These are phyloP conservation scores for Mangifera indica DNA, from an alignment of 345 rosid species.

Conservation along the genomic window DNA sequence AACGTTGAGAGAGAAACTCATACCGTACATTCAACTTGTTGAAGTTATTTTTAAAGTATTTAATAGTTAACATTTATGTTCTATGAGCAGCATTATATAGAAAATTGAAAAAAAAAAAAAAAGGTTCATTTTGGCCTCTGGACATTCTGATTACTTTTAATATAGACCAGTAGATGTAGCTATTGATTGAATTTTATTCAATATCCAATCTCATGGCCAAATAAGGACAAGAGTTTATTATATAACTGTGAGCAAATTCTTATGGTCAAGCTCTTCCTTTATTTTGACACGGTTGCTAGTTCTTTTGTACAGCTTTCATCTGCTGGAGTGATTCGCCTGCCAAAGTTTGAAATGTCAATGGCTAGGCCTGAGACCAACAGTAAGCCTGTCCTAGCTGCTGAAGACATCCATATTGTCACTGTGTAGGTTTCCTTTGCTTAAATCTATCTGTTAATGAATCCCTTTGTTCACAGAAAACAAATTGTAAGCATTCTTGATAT, in stretches of 20 bases:
- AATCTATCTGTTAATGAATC: slow-evolving; percentile 9
- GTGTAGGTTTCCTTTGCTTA: slow-evolving; percentile 52
- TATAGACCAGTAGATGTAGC: background rate
- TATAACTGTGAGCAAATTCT: background rate
- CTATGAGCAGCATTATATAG: no score
- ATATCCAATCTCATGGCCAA: background rate
- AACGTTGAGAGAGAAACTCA: no score
- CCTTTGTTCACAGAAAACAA: slow-evolving; percentile 4
- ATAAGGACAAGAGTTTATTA: slow-evolving; percentile 3
- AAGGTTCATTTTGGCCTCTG: background rate
- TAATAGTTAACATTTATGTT: no score
- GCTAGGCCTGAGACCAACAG: slow-evolving; percentile 79
- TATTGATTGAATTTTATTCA: background rate
- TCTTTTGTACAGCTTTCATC: slow-evolving; percentile 75
- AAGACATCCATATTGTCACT: slow-evolving; percentile 78
- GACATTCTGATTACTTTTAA: background rate
- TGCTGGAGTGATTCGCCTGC: slow-evolving; percentile 85
- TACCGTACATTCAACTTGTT: no score
- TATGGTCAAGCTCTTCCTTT: slow-evolving; percentile 12
- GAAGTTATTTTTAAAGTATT: no score
- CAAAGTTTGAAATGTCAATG: slow-evolving; percentile 94
- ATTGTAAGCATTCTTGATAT: slow-evolving; percentile 20
- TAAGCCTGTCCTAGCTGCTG: slow-evolving; percentile 89
- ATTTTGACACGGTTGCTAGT: slow-evolving; percentile 27
- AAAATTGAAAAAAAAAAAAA: no score